Evolutionary conservation across 1,139 yeast genomes (phyloP), one percentile per base, ranked within the genome.

Genomic region (Hyphopichia fennica): DNA sequence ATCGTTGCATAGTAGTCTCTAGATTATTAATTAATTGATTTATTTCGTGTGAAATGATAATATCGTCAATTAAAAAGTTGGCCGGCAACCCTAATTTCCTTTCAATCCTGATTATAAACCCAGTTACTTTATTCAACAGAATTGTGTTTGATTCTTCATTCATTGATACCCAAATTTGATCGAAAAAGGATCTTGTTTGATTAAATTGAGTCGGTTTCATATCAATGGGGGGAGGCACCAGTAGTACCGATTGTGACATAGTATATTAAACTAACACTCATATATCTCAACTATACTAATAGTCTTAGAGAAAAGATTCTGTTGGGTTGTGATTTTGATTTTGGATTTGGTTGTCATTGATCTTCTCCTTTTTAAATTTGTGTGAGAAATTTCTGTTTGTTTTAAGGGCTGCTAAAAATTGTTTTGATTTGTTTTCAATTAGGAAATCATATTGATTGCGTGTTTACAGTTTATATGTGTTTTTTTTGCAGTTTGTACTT

Each of bases 391-490:
- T n/a, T n/a, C n/a, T n/a, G n/a, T 27, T 27, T 6, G 30, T 13
- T 6, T 4, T 7, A 29, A 29, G 32, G 32, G 32, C 13, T 29
- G 32, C 32, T n/a, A 29, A 29, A 29, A 29, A 8, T 4, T 9
- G 11, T 4, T 7, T n/a, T 25, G 17, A 7, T 31, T 31, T 16
- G 22, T n/a, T 16, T 31, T 31, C n/a, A 4, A n/a, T 16, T 31
- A 18, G 34, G 34, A 31, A 31, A 31, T 18, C 34, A 31, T 31
- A 31, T 31, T 31, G 34, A 31, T 31, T 31, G 34, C 34, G n/a
- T n/a, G n/a, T n/a, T n/a, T n/a, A n/a, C n/a, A 28, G 31, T 5
- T 28, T 28, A 14, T 9, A 28, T 8, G 25, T 14, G 31, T 28
- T n/a, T 6, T 28, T 5, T 28, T 28, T 28, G 31, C 31, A 28